A percentile compares a stretch with the other conserved stretches of the same genome.
Evolutionary conservation across 306 rosid genomes (phyloP).

Genomic region (Canavalia gladiata): DNA sequence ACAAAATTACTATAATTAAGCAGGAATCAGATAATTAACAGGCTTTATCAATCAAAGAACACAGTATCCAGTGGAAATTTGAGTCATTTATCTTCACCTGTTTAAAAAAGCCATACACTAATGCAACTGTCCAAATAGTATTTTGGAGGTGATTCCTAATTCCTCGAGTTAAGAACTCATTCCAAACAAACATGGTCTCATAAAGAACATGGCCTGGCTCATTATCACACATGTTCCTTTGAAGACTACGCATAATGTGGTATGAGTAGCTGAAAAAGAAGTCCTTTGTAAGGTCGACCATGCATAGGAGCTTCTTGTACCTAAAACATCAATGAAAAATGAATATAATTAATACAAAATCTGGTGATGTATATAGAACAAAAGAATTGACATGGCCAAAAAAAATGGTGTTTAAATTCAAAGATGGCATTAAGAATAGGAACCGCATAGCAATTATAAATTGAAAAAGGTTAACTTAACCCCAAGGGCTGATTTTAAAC

Average conservation of each 20-base stretch:
- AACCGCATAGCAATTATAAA: neutral
- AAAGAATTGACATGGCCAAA: slow-evolving; percentile 37
- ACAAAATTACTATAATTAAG: slow-evolving; percentile 42
- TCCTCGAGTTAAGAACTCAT: slow-evolving; percentile 92
- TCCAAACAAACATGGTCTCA: slow-evolving; percentile 98
- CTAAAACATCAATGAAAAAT: slow-evolving; percentile 56
- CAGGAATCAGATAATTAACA: slow-evolving; percentile 27
- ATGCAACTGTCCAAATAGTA: slow-evolving; percentile 95
- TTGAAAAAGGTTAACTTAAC: too few relatives aligned
- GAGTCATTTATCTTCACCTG: slow-evolving; percentile 66
- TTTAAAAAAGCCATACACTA: slow-evolving; percentile 95
- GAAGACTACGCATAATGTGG: slow-evolving; percentile 90
- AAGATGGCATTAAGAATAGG: slow-evolving; percentile 18
- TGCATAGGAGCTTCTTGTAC: slow-evolving; percentile 99
- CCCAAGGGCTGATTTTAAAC: too few relatives aligned
- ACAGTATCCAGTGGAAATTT: slow-evolving; percentile 36
- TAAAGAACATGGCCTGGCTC: slow-evolving; percentile 74
- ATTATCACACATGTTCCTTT: slow-evolving; percentile 74
- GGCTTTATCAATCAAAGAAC: slow-evolving; percentile 29
- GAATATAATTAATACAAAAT: slow-evolving; percentile 24
- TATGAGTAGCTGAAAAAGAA: slow-evolving; percentile 99
- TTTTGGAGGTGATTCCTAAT: slow-evolving; percentile 78
- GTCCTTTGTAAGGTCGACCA: slow-evolving; percentile 96
- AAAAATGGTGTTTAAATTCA: neutral
- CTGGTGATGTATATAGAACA: slow-evolving; percentile 15